These are phyloP conservation scores for Nakazawaea wickerhamii DNA, from an alignment of 805 yeast species.

Conservation along the genomic window DNA sequence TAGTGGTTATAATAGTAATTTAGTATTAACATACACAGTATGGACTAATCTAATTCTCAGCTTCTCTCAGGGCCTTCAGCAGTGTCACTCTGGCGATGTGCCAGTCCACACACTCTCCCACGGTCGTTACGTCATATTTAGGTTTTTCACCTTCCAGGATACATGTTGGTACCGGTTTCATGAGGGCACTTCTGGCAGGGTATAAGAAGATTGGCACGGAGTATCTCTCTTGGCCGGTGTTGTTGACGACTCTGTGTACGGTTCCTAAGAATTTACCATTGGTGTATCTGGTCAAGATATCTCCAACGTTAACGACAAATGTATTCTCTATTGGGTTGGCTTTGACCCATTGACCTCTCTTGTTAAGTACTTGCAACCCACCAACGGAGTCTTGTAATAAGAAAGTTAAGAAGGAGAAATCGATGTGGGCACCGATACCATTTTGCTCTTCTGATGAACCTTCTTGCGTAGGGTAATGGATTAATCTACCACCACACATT, in stretches of 20 bases:
- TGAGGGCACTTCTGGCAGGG: conserved; percentile 17
- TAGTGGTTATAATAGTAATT: not conserved
- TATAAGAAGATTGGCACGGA: conserved; percentile 26
- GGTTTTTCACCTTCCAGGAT: conserved; percentile 11
- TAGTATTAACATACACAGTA: too few relatives aligned
- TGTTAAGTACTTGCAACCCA: conserved; percentile 33
- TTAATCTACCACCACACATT: conserved; percentile 25
- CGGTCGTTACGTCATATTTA: conserved; percentile 8
- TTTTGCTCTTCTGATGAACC: conserved; percentile 23
- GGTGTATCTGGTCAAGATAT: conserved; percentile 32
- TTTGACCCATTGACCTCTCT: conserved; percentile 25
- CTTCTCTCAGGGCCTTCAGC: conserved; percentile 6
- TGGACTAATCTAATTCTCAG: not conserved
- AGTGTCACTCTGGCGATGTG: conserved; percentile 12
- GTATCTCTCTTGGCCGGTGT: conserved; percentile 22
- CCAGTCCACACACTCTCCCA: conserved; percentile 14
- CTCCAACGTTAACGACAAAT: conserved; percentile 35
- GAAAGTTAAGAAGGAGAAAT: conserved; percentile 31
- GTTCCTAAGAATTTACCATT: conserved; percentile 33
- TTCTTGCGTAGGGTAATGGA: conserved; percentile 30
- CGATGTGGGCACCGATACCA: conserved; percentile 37
- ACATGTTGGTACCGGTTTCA: conserved; percentile 21
- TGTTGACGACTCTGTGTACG: conserved; percentile 32
- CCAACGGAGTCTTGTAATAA: conserved; percentile 30
- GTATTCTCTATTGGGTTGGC: conserved; percentile 30